Evolutionary conservation across 2,329 filamentous ascomycete genomes (phyloP).

Genomic region (Teratosphaeria gauchensis): DNA sequence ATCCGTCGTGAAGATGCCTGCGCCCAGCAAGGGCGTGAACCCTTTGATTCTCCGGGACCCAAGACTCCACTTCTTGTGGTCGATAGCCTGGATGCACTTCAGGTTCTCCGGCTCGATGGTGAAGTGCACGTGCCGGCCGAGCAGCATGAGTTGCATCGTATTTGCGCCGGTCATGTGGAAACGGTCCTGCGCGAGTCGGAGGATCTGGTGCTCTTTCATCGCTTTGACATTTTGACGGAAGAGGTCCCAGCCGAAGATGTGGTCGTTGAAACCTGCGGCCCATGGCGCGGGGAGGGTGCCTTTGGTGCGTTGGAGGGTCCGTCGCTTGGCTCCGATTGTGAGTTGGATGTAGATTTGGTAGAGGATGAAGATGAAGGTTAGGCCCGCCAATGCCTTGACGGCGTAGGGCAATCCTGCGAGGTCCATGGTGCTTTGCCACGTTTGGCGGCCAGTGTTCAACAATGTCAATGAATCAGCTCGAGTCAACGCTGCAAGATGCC

Average conservation of each 20-base stretch:
- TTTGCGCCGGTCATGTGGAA: conserved; percentile 23
- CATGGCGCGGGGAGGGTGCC: conserved; percentile 39
- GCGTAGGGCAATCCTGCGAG: conserved; percentile 4
- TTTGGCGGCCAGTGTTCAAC: too few relatives aligned
- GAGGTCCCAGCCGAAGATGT: conserved; percentile 44
- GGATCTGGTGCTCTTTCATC: conserved; percentile 27
- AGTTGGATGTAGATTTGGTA: conserved; percentile 28
- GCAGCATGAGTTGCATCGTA: conserved; percentile 31
- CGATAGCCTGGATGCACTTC: conserved; percentile 36
- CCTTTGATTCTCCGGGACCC: conserved; percentile 21
- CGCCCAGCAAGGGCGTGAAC: conserved; percentile 34
- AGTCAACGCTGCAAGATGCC: too few relatives aligned
- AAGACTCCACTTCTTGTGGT: conserved; percentile 39
- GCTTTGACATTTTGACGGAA: conserved; percentile 33
- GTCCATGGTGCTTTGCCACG: conserved; percentile 6
- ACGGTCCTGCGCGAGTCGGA: conserved; percentile 26
- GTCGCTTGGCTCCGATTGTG: conserved; percentile 27
- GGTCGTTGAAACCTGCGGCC: conserved; percentile 43
- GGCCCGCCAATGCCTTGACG: conserved; percentile 19
- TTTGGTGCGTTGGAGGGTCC: conserved; percentile 31
- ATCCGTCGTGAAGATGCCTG: conserved; percentile 38
- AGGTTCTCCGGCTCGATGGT: conserved; percentile 41
- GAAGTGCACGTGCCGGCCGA: conserved; percentile 25
- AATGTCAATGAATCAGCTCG: too few relatives aligned
- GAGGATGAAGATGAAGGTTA: conserved; percentile 23